Evolutionary conservation across 1,284 basidiomycete species (phyloP), one percentile per base, ranked within the genome.

Genomic region (Bondarzewia mesenterica): DNA sequence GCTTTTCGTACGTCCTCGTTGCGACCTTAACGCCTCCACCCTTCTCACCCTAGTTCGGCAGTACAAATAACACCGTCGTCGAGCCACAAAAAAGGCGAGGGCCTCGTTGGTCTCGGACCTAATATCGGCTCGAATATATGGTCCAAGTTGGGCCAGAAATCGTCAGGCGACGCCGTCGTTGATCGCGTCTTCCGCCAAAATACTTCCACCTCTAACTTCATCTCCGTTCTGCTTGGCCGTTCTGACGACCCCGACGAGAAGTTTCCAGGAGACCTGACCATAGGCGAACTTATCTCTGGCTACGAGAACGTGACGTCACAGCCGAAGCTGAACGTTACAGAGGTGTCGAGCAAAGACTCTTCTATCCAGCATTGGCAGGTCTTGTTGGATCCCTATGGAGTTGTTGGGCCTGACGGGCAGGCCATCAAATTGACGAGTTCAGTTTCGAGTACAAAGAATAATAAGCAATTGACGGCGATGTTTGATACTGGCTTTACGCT

Each of bases 401-500:
- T 71, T 45, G 57, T 70, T n/a, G 66, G 64, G 1, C 63, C 67
- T 2, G 64, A 75, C 43, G 74, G 75, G 20, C 46, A 68, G 38
- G 54, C 67, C 12, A 76, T 85, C 27, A 54, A 66, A 6, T 60
- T 76, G 40, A 65, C 58, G 7, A 70, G 74, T 1, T 60, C 60
- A 18, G 77, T 80, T 3, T 62, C 69, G 40, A 58, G 68, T 25
- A 66, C 70, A 5, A 50, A 53, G 22, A 67, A 72, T 47, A 65
- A 64, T 29, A 64, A 67, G 16, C 74, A 75, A 55, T 62, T 75
- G 7, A 77, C 74, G 2, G 77, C 74, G 16, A 67, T 85, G n/a
- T 68, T 87, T 46, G 83, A 86, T 57, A 77, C 79, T 2, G 84
- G 84, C 0, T 86, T 82, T 60, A 74, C 78, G 2, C 63, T 85